These are phyloP conservation scores for Hanseniaspora pseudoguilliermondii DNA, from an alignment of 805 yeast species.

Conservation along the genomic window DNA sequence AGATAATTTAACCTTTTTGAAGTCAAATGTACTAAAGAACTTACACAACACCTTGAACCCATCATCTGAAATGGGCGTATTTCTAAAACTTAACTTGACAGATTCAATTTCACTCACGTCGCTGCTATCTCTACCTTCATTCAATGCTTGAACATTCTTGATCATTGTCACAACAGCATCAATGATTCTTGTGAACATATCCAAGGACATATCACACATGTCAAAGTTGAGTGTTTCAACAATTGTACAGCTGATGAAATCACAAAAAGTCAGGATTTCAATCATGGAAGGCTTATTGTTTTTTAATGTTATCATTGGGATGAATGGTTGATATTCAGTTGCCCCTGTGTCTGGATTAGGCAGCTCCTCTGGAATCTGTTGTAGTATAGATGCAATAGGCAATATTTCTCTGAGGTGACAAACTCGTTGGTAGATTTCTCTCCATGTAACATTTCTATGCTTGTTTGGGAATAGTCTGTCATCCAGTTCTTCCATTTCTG, in stretches of 20 bases:
- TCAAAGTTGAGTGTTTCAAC: constrained; percentile 65
- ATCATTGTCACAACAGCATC: constrained; percentile 42
- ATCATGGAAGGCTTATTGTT: constrained; percentile 83
- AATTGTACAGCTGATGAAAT: constrained; percentile 77
- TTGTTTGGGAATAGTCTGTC: background rate
- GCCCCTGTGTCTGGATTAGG: constrained; percentile 41
- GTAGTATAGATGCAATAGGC: constrained; percentile 81
- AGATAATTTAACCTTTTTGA: constrained; percentile 40
- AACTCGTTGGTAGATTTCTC: constrained; percentile 43
- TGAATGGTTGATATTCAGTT: constrained; percentile 10
- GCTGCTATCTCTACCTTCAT: background rate
- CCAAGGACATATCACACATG: constrained; percentile 60
- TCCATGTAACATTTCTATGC: background rate
- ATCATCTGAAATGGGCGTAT: constrained; percentile 56
- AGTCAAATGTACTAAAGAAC: constrained; percentile 43
- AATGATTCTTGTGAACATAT: constrained; percentile 60
- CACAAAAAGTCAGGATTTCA: constrained; percentile 77
- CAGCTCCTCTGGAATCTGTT: constrained; percentile 62
- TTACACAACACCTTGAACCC: constrained; percentile 79
- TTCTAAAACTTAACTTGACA: constrained; percentile 63
- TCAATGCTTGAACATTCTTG: background rate
- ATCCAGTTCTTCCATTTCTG: background rate
- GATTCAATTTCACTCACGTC: constrained; percentile 37
- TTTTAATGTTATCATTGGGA: constrained; percentile 61
- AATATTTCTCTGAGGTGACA: constrained; percentile 84